Evolutionary conservation across 108 stramenopile genomes (phyloP).

Genomic region (Bacterosira constricta): DNA sequence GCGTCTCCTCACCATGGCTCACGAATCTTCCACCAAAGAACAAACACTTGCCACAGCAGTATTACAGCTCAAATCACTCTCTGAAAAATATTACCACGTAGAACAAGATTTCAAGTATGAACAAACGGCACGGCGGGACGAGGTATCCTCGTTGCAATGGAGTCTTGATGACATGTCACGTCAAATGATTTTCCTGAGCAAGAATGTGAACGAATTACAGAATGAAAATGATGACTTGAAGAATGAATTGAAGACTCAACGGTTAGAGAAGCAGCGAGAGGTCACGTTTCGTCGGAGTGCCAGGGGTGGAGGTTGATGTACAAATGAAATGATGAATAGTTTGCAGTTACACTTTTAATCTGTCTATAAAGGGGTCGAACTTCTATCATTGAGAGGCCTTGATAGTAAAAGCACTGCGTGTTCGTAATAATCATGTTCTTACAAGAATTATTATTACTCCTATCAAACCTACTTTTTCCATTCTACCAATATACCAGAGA

Average conservation of each 20-base stretch:
- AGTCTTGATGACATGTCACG: slow-evolving; percentile 19
- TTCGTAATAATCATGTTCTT: too few relatives aligned
- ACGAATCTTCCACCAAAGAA: slow-evolving; percentile 13
- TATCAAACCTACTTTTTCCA: too few relatives aligned
- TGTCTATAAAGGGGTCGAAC: too few relatives aligned
- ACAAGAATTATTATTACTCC: too few relatives aligned
- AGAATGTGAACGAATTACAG: slow-evolving; percentile 9
- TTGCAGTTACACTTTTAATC: too few relatives aligned
- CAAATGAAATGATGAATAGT: too few relatives aligned
- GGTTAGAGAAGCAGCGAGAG: background rate
- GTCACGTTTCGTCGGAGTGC: background rate
- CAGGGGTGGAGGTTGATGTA: background rate
- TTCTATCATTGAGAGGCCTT: too few relatives aligned
- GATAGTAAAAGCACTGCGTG: too few relatives aligned
- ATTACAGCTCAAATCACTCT: slow-evolving; percentile 23
- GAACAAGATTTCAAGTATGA: slow-evolving; percentile 7
- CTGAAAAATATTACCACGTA: slow-evolving; percentile 12
- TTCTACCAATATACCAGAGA: too few relatives aligned
- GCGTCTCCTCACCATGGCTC: background rate
- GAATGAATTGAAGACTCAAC: background rate
- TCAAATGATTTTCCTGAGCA: slow-evolving; percentile 21
- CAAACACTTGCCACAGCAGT: slow-evolving; percentile 18
- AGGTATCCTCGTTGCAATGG: slow-evolving; percentile 17
- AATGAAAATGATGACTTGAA: slow-evolving; percentile 13
- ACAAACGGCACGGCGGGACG: slow-evolving; percentile 1